Conservation (phyloP, 257 asterid species). For the Salvia splendens region DNA sequence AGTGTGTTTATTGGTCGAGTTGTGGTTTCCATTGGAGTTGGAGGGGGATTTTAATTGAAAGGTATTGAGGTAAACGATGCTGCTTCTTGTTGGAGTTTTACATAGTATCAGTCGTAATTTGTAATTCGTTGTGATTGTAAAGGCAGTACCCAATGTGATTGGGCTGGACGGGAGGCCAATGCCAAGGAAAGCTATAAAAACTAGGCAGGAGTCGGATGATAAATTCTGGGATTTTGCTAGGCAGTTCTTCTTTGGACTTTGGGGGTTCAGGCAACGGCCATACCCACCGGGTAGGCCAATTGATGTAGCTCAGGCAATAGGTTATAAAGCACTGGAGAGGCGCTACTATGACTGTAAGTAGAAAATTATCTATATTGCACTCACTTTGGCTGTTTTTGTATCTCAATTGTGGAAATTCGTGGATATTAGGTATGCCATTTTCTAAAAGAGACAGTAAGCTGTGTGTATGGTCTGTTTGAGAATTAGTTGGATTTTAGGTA, state of each 20-base stretch:
- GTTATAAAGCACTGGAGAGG: slow-evolving; percentile 80
- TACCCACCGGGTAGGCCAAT: slow-evolving; percentile 94
- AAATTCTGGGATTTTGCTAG: slow-evolving; percentile 95
- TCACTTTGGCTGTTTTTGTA: background rate
- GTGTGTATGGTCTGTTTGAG: background rate
- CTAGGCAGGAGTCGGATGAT: slow-evolving; percentile 64
- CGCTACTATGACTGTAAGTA: slow-evolving; percentile 89
- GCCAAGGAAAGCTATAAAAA: slow-evolving; percentile 88
- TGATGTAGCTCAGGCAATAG: slow-evolving; percentile 94
- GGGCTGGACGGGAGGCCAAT: slow-evolving; percentile 98
- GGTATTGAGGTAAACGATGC: background rate
- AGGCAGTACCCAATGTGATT: slow-evolving; percentile 85
- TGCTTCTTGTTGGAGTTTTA: slow-evolving; percentile 10
- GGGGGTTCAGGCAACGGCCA: slow-evolving; percentile 96
- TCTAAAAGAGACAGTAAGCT: background rate
- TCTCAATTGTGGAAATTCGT: slow-evolving; percentile 2
- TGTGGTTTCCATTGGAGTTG: slow-evolving; percentile 25
- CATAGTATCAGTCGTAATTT: slow-evolving; percentile 14
- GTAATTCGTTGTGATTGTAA: slow-evolving; percentile 41
- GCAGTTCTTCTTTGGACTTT: slow-evolving; percentile 97
- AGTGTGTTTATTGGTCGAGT: background rate
- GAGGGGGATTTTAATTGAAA: background rate
- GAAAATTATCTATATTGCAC: background rate
- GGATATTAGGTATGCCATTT: background rate
- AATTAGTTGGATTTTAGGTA: background rate